Percentiles rank a stretch among this genome's conserved stretches.
Evolutionary conservation across 768 basidiomycete species (phyloP).

Genomic region (Mrakia frigida): DNA sequence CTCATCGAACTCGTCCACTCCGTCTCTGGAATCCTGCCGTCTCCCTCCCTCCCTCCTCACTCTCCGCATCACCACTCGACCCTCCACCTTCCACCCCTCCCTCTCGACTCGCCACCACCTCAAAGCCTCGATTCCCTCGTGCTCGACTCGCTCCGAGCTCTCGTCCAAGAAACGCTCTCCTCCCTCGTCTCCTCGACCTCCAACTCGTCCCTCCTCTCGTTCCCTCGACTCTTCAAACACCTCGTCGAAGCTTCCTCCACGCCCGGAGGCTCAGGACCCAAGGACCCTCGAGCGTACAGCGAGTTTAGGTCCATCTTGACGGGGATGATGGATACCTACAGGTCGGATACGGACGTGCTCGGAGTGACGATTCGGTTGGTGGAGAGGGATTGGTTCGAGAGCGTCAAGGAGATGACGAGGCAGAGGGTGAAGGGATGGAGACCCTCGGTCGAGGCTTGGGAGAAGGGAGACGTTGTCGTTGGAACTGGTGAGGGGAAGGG

Average conservation of each 20-base stretch:
- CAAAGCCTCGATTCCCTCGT: conserved; percentile 35
- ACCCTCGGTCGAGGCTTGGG: conserved; percentile 25
- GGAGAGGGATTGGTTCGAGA: conserved; percentile 73
- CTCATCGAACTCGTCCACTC: conserved; percentile 75
- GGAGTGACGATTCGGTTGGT: conserved; percentile 74
- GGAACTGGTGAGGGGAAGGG: not conserved
- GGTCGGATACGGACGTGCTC: conserved; percentile 84
- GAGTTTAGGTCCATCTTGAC: conserved; percentile 87
- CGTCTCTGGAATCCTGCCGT: conserved; percentile 46
- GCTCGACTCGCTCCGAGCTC: conserved; percentile 58
- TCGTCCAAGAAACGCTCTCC: conserved; percentile 78
- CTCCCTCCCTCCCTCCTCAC: not conserved
- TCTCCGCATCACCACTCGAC: not conserved
- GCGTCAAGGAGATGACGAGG: conserved; percentile 54
- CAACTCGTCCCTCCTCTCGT: conserved; percentile 65
- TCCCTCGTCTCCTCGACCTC: conserved; percentile 79
- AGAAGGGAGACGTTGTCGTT: not conserved
- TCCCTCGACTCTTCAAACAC: conserved; percentile 86
- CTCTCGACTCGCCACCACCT: not conserved
- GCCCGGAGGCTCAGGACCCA: conserved; percentile 45
- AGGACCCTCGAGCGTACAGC: conserved; percentile 55
- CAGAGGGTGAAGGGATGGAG: conserved; percentile 43
- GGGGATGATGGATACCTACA: conserved; percentile 94
- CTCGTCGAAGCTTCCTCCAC: conserved; percentile 68
- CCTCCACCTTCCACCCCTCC: not conserved